Evolutionary conservation across 768 basidiomycete species (phyloP), one percentile per base, ranked within the genome.

Genomic region (Tulasnella sp.): DNA sequence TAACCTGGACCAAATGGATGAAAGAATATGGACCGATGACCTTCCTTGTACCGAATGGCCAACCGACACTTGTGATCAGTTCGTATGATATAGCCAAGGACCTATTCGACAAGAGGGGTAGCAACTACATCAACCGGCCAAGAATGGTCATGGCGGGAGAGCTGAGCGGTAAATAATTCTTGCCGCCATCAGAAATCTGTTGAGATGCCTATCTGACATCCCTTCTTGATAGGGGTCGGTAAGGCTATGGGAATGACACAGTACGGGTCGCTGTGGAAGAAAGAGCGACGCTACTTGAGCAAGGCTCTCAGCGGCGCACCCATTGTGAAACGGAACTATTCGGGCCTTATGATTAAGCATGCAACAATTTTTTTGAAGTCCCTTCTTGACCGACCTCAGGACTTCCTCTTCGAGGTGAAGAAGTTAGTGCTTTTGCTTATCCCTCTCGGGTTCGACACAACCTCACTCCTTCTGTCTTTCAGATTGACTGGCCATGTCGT

Each of bases 1-100:
- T 82, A 77, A 82, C 85, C 0, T 90, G 89, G 81, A 81, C 84
- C 16, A 80, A 84, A 46, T 87, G 87, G 87, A 81, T 82, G 40
- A 82, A 83, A 75, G 78, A 81, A 78, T 85, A 86, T 42, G 84
- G 87, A 86, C 70, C 48, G 82, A 37, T 51, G n/a, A 37, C 75
- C 20, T 70, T 46, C 73, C 73, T 79, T 7, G 35, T 46, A 26
- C 32, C 42, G 44, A 39, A 83, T 26, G 85, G 86, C 4, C 80
- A 81, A 9, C 82, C 40, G 79, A 40, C 86, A 18, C 80, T 88
- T 26, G 80, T 87, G 1, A 42, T 88, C 42, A 86, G 86, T 70
- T 84, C 83, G 11, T 80, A 82, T 29, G 80, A 84, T 61, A 82
- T 82, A 3, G 86, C 84, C 1, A 82, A 80, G 9, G 87, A 88